phyloP scores from a whole-genome alignment of 768 basidiomycete genomes.

The Agaricus blazei region DNA sequence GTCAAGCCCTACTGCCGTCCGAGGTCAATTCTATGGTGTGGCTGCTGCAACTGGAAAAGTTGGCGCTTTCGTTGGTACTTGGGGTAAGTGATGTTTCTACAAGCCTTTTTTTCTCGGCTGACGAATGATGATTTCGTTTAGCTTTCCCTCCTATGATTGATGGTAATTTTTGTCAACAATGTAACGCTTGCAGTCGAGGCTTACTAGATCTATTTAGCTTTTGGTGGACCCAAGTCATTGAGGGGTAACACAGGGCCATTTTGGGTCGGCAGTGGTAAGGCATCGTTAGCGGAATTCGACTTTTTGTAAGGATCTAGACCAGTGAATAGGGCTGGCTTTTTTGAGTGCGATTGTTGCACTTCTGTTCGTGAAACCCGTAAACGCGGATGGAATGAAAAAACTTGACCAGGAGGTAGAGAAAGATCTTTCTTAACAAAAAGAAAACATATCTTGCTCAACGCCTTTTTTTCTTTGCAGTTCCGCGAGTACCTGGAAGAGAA shows the following conservation, averaged over 20 bases:
- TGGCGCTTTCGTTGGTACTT: conserved; percentile 80
- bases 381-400: conserved; percentile 70
- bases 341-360: conserved; percentile 70
- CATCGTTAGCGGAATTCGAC: background rate
- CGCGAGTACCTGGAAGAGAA: conserved; percentile 73
- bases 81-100: conserved; percentile 42
- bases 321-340: conserved; percentile 56
- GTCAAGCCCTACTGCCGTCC: conserved; percentile 77
- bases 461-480: conserved; percentile 43
- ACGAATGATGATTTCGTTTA: conserved; percentile 18
- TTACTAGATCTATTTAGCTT: conserved; percentile 34
- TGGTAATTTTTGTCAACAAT: conserved; percentile 26
- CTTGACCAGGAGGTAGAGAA: conserved; percentile 62
- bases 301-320: background rate
- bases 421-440: too few relatives aligned
- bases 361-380: conserved; percentile 69
- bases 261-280: conserved; percentile 74
- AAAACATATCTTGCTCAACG: background rate
- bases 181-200: background rate
- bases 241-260: conserved; percentile 81
- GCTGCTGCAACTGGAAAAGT: conserved; percentile 86
- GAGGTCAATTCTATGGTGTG: conserved; percentile 81
- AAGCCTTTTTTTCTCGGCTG: background rate
- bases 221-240: conserved; percentile 46
- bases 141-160: conserved; percentile 65